Evolutionary conservation across 306 rosid genomes (phyloP), one percentile per base, ranked within the genome.

Genomic region (Canavalia ensiformis): DNA sequence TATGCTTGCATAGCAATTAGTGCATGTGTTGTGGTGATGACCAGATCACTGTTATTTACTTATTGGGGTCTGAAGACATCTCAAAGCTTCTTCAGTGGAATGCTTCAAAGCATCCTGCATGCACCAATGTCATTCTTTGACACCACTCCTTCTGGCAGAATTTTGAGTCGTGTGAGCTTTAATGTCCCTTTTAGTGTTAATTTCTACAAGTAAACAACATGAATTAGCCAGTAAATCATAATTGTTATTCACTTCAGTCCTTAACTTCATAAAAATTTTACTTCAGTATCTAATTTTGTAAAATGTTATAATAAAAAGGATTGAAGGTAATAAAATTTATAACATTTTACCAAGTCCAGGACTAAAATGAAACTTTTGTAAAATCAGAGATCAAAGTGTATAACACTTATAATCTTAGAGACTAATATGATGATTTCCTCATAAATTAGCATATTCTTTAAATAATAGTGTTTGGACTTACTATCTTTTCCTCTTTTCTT

Each of bases 71-170:
- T 94, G 6, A 82, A 79, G 85, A 94, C 98, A 4, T 89, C 95
- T 74, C 93, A 87, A 72, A 77, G 86, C 75, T 94, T 92, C 88
- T 94, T 94, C 79, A 25, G 35, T 10, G 87, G 87, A 82, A 79
- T 92, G 79, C 90, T 94, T 74, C 72, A 80, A 51, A 83, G 97
- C 83, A 86, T 94, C 70, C 76, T 92, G 30, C 97, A 86, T 83
- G 98, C 98, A 42, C 98, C 97, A 45, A 92, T 94, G 95, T 90
- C 98, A 62, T 94, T 94, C 86, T 94, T 94, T 47, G 98, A 94
- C 77, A 94, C 98, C 25, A 94, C 98, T 55, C 98, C 98, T 76
- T 94, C 98, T 11, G 98, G 98, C 74, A 84, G 98, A 85, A 80
- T 94, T 46, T 80, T 94, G 72, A 94, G 98, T 85, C 93, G 98